These are phyloP conservation scores for Starmerella apis DNA, from an alignment of 805 yeast genomes.

Conservation along the genomic window DNA sequence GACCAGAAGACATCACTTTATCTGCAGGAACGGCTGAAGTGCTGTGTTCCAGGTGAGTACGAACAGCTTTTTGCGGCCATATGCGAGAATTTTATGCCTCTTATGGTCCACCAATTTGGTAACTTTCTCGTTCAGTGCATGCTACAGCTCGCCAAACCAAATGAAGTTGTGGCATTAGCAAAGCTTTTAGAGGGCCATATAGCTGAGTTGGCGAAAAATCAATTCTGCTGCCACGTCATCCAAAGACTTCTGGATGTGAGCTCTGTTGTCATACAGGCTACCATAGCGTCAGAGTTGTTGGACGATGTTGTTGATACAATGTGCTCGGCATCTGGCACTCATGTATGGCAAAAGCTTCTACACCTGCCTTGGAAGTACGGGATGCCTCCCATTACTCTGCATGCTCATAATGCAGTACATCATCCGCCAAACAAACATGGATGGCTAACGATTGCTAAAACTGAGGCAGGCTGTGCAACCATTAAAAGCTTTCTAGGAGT, in stretches of 20 bases:
- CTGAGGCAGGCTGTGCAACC: conserved; percentile 20
- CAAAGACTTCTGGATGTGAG: conserved; percentile 35
- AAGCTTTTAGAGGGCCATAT: conserved; percentile 30
- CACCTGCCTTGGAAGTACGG: conserved; percentile 30
- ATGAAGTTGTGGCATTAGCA: conserved; percentile 28
- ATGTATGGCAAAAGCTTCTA: conserved; percentile 38
- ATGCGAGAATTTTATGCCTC: conserved; percentile 25
- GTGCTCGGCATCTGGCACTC: conserved; percentile 35
- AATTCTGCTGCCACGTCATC: conserved; percentile 37
- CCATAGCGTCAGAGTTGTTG: conserved; percentile 34
- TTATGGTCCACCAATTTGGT: conserved; percentile 37
- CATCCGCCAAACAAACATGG: conserved; percentile 9
- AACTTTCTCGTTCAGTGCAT: conserved; percentile 36
- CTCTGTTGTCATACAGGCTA: conserved; percentile 25
- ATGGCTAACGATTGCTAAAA: conserved; percentile 17
- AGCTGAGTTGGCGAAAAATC: conserved; percentile 30
- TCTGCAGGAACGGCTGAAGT: conserved; percentile 34
- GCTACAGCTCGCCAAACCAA: conserved; percentile 29
- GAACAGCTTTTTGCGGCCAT: conserved; percentile 29
- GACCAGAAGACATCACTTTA: conserved; percentile 38
- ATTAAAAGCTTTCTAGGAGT: conserved; percentile 17
- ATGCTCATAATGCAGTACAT: conserved; percentile 20
- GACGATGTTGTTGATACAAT: conserved; percentile 29
- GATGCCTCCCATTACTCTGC: conserved; percentile 21
- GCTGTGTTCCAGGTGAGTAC: conserved; percentile 28